Evolutionary conservation across 225 moss, liverwort and hornwort species (phyloP), one percentile per base, ranked within the genome.

Genomic region (Takakia lepidozioides): DNA sequence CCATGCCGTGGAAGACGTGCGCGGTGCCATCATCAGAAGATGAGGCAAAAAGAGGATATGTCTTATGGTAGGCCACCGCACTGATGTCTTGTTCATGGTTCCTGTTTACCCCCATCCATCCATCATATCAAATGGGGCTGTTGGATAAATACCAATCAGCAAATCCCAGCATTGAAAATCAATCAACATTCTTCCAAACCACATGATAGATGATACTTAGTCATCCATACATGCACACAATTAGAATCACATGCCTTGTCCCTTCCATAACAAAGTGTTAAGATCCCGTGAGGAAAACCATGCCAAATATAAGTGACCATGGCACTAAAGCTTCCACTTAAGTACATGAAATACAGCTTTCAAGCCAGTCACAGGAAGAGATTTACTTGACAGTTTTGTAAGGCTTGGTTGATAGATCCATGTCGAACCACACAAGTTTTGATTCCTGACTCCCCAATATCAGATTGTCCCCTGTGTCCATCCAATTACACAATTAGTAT

Each of bases 341-440:
- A n/a, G n/a, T n/a, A n/a, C n/a, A n/a, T n/a, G n/a, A n/a, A n/a
- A n/a, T n/a, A n/a, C n/a, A n/a, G n/a, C n/a, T n/a, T n/a, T n/a
- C n/a, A n/a, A n/a, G n/a, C n/a, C n/a, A n/a, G n/a, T n/a, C n/a
- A n/a, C n/a, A n/a, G n/a, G n/a, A n/a, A n/a, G n/a, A n/a, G n/a
- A n/a, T n/a, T 74, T 62, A 95, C 93, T 81, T 87, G 3, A 98
- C 67, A 37, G 69, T 71, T 67, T 81, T 98, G 20, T 98, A 98
- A 1, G 98, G 91, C 64, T 98, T 98, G 30, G 91, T 85, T 17
- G 98, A 98, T 49, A 98, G 77, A 66, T 98, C 98, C 85, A 91
- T 87, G 69, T 98, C 98, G 65, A 98, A 98, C 98, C 98, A 98
- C 19, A 82, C 79, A 55, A 98, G 66, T 66, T 91, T 98, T 39